Evolutionary conservation across 1,139 yeast species (phyloP).

Genomic region (Blastobotrys buckinghamii): DNA sequence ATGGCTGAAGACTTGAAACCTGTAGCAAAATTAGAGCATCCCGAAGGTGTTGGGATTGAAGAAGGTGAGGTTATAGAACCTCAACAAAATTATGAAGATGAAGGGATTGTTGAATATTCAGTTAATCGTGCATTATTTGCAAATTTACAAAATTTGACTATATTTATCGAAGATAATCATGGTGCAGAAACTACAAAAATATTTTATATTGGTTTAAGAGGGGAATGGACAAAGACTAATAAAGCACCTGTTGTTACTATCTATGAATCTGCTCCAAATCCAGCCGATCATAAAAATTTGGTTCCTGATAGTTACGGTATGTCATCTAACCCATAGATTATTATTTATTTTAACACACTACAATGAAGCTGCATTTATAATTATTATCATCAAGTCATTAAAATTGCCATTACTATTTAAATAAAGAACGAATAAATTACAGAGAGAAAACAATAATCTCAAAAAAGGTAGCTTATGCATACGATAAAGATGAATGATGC

Average conservation of each 20-base stretch:
- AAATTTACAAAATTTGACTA: conserved; percentile 59
- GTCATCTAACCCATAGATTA: conserved; percentile 2
- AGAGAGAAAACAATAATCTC: too few species aligned
- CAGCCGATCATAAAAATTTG: conserved; percentile 71
- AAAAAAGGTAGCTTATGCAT: too few species aligned
- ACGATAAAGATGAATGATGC: too few species aligned
- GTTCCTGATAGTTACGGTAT: conserved; percentile 5
- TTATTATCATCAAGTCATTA: too few species aligned
- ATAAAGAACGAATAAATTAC: too few species aligned
- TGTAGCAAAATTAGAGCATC: conserved; percentile 53
- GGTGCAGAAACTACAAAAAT: conserved; percentile 60
- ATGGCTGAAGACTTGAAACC: conserved; percentile 48
- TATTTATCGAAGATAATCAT: conserved; percentile 62
- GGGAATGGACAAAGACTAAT: conserved; percentile 57
- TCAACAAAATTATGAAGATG: conserved; percentile 31
- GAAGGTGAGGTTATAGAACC: conserved; percentile 17
- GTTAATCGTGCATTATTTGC: conserved; percentile 72
- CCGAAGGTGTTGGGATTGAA: conserved; percentile 43
- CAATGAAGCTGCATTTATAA: neutral
- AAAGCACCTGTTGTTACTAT: conserved; percentile 68
- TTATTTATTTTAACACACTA: too few species aligned
- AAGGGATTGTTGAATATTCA: conserved; percentile 75
- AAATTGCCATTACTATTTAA: too few species aligned
- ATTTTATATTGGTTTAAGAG: conserved; percentile 74
- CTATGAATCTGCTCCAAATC: conserved; percentile 91